Evolutionary conservation across 352 stramenopile species (phyloP), one percentile per base, ranked within the genome.

Genomic region (Pythium myriotylum): DNA sequence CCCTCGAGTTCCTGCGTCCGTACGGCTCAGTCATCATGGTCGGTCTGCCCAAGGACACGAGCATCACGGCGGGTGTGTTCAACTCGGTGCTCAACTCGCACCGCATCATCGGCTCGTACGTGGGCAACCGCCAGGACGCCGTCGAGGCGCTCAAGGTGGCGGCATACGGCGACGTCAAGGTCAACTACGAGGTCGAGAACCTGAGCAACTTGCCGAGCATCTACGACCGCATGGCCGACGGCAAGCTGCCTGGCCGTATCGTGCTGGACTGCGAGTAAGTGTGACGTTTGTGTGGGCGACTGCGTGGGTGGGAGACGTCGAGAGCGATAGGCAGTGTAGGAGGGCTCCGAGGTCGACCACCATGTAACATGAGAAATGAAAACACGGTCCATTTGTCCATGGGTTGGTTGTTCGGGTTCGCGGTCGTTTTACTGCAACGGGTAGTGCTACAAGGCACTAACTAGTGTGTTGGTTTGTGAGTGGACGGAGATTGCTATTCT

Each of bases 1-100:
- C 86, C 10, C 51, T 91, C 23, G 57, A 68, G 23, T 81, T 92
- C 41, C 53, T 97, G 23, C 79, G 81, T 59, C 68, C 77, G 26
- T 72, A 84, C 33, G 89, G 89, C 23, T 81, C 69, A 1, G 64
- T 89, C 4, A 67, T 94, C 19, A 62, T 93, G 4, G 75, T 97
- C 0, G 88, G 89, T n/a, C 68, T 83, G 13, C 80, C 89, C 1
- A 73, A 74, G n/a, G 69, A 90, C 67, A 67, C 69, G n/a, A 58
- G 63, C 1, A 70, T 88, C 29, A 57, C 70, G 6, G 69, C 65
- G 3, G 65, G 64, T 1, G 64, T 88, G 10, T 65, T 74, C 24
- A 61, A 56, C 24, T 62, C 76, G 29, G 73, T 85, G 24, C 58
- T 72, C 13, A 61, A 76, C 35, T 68, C 74, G 40, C 69, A 74